Evolutionary conservation across 1,139 yeast genomes (phyloP).

Genomic region (Suhomyces anneliseae): DNA sequence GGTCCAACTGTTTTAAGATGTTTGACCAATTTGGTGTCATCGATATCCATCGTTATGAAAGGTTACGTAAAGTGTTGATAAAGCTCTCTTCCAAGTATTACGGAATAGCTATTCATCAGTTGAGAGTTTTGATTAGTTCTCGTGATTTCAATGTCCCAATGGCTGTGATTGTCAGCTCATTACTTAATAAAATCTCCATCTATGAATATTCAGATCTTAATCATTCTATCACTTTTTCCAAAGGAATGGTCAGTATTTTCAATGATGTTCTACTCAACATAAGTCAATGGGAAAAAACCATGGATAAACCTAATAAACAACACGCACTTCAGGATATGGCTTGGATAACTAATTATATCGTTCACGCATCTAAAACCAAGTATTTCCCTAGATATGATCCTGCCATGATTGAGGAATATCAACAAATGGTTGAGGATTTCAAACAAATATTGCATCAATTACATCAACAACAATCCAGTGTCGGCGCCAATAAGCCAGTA

Average conservation of each 20-base stretch:
- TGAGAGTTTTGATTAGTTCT: constrained; percentile 18
- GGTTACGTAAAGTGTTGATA: constrained; percentile 14
- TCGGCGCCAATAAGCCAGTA: neutral
- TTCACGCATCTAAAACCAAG: constrained; percentile 24
- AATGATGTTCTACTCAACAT: constrained; percentile 18
- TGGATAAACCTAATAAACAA: neutral
- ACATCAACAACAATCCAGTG: neutral
- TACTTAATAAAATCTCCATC: constrained; percentile 28
- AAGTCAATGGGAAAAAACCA: neutral
- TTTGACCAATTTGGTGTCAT: constrained; percentile 12
- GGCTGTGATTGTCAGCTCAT: constrained; percentile 23
- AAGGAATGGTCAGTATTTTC: constrained; percentile 26
- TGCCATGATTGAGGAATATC: constrained; percentile 21
- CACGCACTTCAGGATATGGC: constrained; percentile 15
- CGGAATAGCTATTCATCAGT: constrained; percentile 19
- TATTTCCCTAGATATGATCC: constrained; percentile 25
- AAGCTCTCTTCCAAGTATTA: constrained; percentile 22
- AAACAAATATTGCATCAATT: constrained; percentile 2
- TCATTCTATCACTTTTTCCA: constrained; percentile 24
- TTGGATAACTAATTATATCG: constrained; percentile 20
- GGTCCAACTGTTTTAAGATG: constrained; percentile 23
- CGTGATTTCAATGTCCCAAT: constrained; percentile 20
- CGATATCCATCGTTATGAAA: neutral
- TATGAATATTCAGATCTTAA: constrained; percentile 23
- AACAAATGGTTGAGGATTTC: constrained; percentile 15